phyloP scores from a whole-genome alignment of 2,329 filamentous ascomycete species.

The Hirsutella thompsonii region DNA sequence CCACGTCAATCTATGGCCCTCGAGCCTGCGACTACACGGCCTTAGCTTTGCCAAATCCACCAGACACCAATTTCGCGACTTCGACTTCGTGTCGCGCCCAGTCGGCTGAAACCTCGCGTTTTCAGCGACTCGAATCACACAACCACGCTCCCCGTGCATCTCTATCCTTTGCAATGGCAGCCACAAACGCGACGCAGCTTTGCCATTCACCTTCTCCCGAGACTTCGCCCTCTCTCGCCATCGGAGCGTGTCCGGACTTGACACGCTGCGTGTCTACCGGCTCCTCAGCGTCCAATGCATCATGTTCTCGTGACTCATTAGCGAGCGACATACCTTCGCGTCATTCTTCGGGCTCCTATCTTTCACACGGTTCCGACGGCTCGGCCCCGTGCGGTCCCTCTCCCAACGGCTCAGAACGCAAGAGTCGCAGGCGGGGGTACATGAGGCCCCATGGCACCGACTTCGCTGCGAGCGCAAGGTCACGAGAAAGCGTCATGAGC shows the following conservation, averaged over 20 bases:
- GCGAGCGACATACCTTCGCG: conserved; percentile 41
- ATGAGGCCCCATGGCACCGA: conserved; percentile 77
- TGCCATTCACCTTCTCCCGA: conserved; percentile 38
- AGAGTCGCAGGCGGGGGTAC: conserved; percentile 58
- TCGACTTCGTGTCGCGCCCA: not conserved
- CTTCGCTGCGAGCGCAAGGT: conserved; percentile 81
- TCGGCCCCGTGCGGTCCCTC: conserved; percentile 29
- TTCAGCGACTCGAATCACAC: not conserved
- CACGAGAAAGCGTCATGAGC: conserved; percentile 89
- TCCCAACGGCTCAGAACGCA: conserved; percentile 27
- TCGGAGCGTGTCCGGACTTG: conserved; percentile 44
- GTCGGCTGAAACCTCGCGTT: not conserved
- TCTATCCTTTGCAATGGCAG: conserved; percentile 14
- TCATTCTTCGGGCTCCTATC: conserved; percentile 49
- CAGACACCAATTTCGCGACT: not conserved
- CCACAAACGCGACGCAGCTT: conserved; percentile 16
- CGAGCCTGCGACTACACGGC: not conserved
- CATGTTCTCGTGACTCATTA: conserved; percentile 40
- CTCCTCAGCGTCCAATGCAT: conserved; percentile 45
- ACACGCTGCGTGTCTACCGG: conserved; percentile 52
- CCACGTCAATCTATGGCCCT: not conserved
- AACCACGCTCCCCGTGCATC: not conserved
- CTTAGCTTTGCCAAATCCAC: not conserved
- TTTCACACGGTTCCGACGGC: conserved; percentile 30
- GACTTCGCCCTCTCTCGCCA: conserved; percentile 46